Evolutionary conservation across 305 asterid genomes (phyloP).

Genomic region (Rubia peregrina): DNA sequence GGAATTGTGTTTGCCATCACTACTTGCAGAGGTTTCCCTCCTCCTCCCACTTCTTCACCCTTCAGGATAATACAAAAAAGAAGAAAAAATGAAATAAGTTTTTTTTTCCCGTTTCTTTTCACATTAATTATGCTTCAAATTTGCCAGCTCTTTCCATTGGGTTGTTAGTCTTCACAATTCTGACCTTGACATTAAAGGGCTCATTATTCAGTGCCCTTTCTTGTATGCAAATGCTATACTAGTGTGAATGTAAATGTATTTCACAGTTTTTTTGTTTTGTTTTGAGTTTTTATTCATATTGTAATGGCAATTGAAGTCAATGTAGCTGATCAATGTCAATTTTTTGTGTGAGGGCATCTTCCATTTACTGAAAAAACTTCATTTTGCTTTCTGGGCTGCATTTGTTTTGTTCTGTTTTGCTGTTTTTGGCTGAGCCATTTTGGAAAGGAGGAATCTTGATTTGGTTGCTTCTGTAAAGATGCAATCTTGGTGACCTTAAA

Average conservation of each 20-base stretch:
- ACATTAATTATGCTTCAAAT: background rate
- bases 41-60: conserved; percentile 8
- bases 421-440: conserved; percentile 2
- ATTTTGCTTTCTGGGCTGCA: conserved; percentile 33
- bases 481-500: conserved; percentile 14
- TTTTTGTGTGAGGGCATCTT: conserved; percentile 21
- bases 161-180: background rate
- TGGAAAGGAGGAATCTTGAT: conserved; percentile 9
- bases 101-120: background rate
- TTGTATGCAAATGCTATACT: conserved; percentile 9
- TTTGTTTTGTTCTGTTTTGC: conserved; percentile 14
- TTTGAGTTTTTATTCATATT: conserved; percentile 12
- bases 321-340: conserved; percentile 14
- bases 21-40: conserved; percentile 9
- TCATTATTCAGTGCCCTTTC: conserved; percentile 9
- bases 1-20: conserved; percentile 25
- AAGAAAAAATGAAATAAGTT: background rate
- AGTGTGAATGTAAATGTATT: conserved; percentile 7
- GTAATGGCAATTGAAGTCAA: conserved; percentile 19
- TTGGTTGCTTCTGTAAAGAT: conserved; percentile 17
- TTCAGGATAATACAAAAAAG: conserved; percentile 11
- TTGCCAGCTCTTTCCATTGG: conserved; percentile 11
- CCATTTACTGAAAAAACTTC: conserved; percentile 18
- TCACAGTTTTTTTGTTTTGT: conserved; percentile 3
- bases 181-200: conserved; percentile 1